Base-by-base conservation (phyloP, 1,284 basidiomycete genomes). In the Cystobasidium slooffiae region DNA sequence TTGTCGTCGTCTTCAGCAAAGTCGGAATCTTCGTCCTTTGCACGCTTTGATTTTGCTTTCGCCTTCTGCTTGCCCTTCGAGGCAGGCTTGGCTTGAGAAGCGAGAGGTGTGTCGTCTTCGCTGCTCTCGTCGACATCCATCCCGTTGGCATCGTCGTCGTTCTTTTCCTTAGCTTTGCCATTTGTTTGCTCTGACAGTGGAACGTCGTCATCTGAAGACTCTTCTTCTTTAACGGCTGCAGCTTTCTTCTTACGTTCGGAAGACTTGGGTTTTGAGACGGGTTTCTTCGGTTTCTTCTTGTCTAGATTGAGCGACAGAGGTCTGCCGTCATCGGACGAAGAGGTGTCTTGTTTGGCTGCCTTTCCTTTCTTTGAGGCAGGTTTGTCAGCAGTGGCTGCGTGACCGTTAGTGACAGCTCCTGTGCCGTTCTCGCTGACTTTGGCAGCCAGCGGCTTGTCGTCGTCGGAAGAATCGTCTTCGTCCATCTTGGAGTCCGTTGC, bases 401-500 rank as follows among this genome's bases (percentile, higher is more conserved):
- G 84, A 18, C 59, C 65, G 43, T 76, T 63, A 31, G 24, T 65
- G 14, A 37, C 53, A 18, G 14, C 53, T 44, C 64, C 59, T 12
- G 18, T 52, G 24, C 47, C 67, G 37, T 53, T 85, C 72, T 81
- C 75, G 66, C 78, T 69, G 65, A 82, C 65, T 76, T 84, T 84
- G 52, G 84, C 82, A n/a, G 85, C 86, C 55, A 90, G 85, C 12
- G 89, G 87, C 79, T 85, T 84, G 80, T 91, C 89, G 80, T 91
- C 89, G 82, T 90, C 90, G 12, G 87, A 88, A 74, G 85, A 72
- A 18, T 49, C 41, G 20, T 75, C 75, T 65, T 64, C 67, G 46
- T 66, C 61, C 68, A 64, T 61, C 52, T 72, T n/a, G 0, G 39
- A 37, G 18, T 66, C 56, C 22, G 59, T 72, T 56, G 70, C 62